Conservation (phyloP, 1,284 basidiomycete genomes). For the Moesziomyces antarcticus region DNA sequence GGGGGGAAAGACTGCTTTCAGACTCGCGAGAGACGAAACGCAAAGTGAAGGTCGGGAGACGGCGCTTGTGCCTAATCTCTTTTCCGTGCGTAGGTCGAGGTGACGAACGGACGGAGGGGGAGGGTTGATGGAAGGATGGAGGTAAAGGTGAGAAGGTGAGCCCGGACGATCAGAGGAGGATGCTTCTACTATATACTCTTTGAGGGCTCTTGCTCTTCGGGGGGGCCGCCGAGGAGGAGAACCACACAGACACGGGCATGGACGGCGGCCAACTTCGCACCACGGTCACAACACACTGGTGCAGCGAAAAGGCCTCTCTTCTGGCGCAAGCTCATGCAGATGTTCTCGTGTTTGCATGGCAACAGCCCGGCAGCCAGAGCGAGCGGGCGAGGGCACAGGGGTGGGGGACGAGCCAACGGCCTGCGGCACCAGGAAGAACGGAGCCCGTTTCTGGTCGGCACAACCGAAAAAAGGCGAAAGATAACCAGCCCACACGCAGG, state of each 20-base stretch:
- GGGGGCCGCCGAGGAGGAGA: not conserved
- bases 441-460: conserved; percentile 13
- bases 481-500: not conserved
- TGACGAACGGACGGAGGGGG: conserved; percentile 15
- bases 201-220: not conserved
- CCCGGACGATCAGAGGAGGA: not conserved
- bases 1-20: conserved; percentile 19
- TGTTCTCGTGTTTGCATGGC: conserved; percentile 14
- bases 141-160: conserved; percentile 12
- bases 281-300: not conserved
- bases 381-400: not conserved
- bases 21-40: conserved; percentile 18
- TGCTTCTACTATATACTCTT: conserved; percentile 33
- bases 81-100: conserved; percentile 20
- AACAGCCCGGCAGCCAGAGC: not conserved
- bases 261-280: not conserved
- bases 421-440: conserved; percentile 6
- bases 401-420: not conserved
- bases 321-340: conserved; percentile 2
- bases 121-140: conserved; percentile 3
- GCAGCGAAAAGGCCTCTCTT: conserved; percentile 13
- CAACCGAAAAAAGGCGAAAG: conserved; percentile 33
- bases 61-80: conserved; percentile 47
- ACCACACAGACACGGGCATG: not conserved
- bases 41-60: conserved; percentile 17